A percentile compares a stretch with the other conserved stretches of the same genome.
Conservation (phyloP, 2,329 filamentous ascomycete genomes). For the Plectosphaerella sp. region DNA sequence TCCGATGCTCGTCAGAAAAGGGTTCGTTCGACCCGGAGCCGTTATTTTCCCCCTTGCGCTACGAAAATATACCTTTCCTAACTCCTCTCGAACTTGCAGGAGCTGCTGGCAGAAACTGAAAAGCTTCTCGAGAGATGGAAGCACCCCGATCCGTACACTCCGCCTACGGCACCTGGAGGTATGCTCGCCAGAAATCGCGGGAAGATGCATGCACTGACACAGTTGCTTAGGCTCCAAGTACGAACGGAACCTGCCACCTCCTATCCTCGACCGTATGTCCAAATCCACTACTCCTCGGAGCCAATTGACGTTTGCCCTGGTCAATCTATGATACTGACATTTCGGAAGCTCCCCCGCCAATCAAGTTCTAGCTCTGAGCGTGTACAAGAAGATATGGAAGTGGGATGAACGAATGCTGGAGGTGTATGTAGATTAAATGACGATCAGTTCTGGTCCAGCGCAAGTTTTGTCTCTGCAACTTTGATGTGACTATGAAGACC, state of each 20-base stretch:
- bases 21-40: conserved; percentile 43
- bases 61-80: too few relatives aligned
- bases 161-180: conserved; percentile 93
- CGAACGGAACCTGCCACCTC: conserved; percentile 84
- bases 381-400: not conserved
- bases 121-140: conserved; percentile 90
- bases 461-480: not conserved
- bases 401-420: not conserved
- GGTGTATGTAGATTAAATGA: not conserved
- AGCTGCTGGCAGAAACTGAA: conserved; percentile 82
- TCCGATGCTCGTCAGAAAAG: conserved; percentile 80
- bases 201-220: not conserved
- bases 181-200: conserved; percentile 21
- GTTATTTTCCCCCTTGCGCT: too few relatives aligned
- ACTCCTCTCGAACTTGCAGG: conserved; percentile 42
- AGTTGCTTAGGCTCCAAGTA: conserved; percentile 75
- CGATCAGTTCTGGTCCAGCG: not conserved
- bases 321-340: not conserved
- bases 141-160: conserved; percentile 88
- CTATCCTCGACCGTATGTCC: conserved; percentile 67
- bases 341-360: conserved; percentile 41
- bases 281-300: conserved; percentile 33
- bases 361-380: conserved; percentile 37
- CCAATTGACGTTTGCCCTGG: conserved; percentile 11
- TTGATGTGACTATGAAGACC: too few relatives aligned